phyloP scores from a whole-genome alignment of 331 rosid genomes.

The Quercus lobata region DNA sequence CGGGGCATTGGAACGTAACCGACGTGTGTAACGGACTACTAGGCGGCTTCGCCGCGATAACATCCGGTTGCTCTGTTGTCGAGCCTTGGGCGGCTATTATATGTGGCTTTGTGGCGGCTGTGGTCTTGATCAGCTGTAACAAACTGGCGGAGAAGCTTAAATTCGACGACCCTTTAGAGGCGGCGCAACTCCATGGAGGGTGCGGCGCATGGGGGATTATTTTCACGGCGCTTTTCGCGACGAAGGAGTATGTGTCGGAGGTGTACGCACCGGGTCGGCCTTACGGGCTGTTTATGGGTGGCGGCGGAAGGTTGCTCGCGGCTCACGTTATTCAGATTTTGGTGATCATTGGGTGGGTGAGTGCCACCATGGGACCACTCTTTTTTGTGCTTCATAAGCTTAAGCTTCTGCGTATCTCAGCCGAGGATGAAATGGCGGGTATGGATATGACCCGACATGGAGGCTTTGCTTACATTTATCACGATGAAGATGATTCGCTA shows the following conservation, averaged over 20 bases:
- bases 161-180: slow-evolving; percentile 81
- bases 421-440: slow-evolving; percentile 79
- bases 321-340: slow-evolving; percentile 76
- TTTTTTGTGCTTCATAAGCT: slow-evolving; percentile 57
- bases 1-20: slow-evolving; percentile 92
- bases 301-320: slow-evolving; percentile 55
- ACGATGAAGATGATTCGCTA: slow-evolving; percentile 34
- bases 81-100: slow-evolving; percentile 94
- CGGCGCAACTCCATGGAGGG: slow-evolving; percentile 91
- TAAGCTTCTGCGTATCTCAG: slow-evolving; percentile 57
- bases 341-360: slow-evolving; percentile 77
- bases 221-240: slow-evolving; percentile 78
- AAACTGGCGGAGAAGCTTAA: slow-evolving; percentile 50
- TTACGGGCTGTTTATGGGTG: slow-evolving; percentile 72
- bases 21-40: slow-evolving; percentile 87
- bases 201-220: slow-evolving; percentile 96
- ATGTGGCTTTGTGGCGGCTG: slow-evolving; percentile 69
- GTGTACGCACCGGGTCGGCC: slow-evolving; percentile 52
- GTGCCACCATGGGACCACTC: slow-evolving; percentile 88
- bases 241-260: slow-evolving; percentile 53
- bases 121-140: slow-evolving; percentile 62
- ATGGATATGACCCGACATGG: slow-evolving; percentile 98
- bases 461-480: slow-evolving; percentile 74
- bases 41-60: slow-evolving; percentile 90
- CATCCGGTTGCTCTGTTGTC: slow-evolving; percentile 81